phyloP scores from a whole-genome alignment of 2,329 filamentous ascomycete genomes.

The Ceratocystis alfenasii region DNA sequence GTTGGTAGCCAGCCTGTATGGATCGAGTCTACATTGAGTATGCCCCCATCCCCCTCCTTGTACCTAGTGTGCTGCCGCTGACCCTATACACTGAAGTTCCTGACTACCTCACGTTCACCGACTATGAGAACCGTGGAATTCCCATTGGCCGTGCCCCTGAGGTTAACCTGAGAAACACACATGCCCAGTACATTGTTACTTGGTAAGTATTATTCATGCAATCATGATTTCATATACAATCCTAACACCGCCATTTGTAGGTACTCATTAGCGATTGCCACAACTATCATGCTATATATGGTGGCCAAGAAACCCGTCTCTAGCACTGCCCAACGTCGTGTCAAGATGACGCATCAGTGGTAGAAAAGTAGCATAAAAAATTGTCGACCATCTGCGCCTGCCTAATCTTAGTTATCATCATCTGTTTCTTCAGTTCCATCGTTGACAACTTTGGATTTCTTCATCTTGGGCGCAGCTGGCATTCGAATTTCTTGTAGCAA shows the following conservation, averaged over 20 bases:
- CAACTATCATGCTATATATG: conserved; percentile 93
- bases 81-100: conserved; percentile 36
- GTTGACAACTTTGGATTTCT: conserved; percentile 31
- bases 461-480: conserved; percentile 43
- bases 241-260: conserved; percentile 34
- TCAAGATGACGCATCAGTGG: conserved; percentile 67
- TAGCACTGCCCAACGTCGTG: conserved; percentile 56
- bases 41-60: conserved; percentile 22
- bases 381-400: conserved; percentile 25
- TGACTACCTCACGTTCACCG: conserved; percentile 62
- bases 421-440: conserved; percentile 33
- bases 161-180: conserved; percentile 91
- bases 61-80: background rate
- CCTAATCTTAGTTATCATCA: conserved; percentile 29
- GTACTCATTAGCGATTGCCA: conserved; percentile 76
- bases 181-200: conserved; percentile 96
- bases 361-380: conserved; percentile 30
- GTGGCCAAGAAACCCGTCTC: conserved; percentile 70
- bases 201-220: conserved; percentile 51
- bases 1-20: conserved; percentile 79
- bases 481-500: conserved; percentile 71
- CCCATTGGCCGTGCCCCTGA: conserved; percentile 80
- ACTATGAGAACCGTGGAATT: conserved; percentile 67
- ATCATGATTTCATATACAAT: conserved; percentile 3
- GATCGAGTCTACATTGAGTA: conserved; percentile 93